A percentile compares a stretch with the other conserved stretches of the same genome.
phyloP scores from a whole-genome alignment of 2,329 filamentous ascomycete species.

The Reticulascus tulasneorum region DNA sequence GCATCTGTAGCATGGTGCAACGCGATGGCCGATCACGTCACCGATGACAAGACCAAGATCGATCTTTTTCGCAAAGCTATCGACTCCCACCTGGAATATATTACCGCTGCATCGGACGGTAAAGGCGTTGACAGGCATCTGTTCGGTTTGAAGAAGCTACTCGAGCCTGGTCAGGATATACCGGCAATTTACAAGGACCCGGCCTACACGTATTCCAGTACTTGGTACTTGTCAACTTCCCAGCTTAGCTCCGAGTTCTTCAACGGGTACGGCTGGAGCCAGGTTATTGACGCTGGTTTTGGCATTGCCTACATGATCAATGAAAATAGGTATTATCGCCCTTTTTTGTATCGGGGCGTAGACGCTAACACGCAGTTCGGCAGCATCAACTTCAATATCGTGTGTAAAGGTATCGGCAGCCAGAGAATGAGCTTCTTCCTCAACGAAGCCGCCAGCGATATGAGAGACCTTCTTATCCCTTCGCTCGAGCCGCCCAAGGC shows the following conservation, averaged over 20 bases:
- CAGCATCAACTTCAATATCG: constrained; percentile 96
- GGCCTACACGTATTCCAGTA: constrained; percentile 75
- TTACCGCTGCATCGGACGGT: constrained; percentile 81
- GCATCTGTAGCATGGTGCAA: constrained; percentile 88
- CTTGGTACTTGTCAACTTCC: constrained; percentile 84
- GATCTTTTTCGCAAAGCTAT: constrained; percentile 79
- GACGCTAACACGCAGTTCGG: constrained; percentile 5
- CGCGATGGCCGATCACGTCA: constrained; percentile 69
- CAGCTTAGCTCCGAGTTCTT: constrained; percentile 97
- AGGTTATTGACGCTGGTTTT: constrained; percentile 93
- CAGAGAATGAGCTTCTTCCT: constrained; percentile 94
- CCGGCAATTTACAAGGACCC: constrained; percentile 85
- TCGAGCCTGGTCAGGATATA: constrained; percentile 74
- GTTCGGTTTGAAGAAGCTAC: constrained; percentile 91
- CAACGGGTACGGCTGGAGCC: constrained; percentile 98
- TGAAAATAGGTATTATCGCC: constrained; percentile 69
- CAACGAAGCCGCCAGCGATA: constrained; percentile 86
- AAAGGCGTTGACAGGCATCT: constrained; percentile 94
- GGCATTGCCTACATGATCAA: constrained; percentile 99
- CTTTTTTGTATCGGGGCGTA: neutral
- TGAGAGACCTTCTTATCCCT: constrained; percentile 80
- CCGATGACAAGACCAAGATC: constrained; percentile 61
- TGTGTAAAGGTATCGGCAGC: constrained; percentile 86
- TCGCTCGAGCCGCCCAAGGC: constrained; percentile 78
- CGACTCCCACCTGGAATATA: constrained; percentile 83